Evolutionary conservation across 495 filamentous ascomycete genomes (phyloP).

Genomic region (Neurospora sp.): DNA sequence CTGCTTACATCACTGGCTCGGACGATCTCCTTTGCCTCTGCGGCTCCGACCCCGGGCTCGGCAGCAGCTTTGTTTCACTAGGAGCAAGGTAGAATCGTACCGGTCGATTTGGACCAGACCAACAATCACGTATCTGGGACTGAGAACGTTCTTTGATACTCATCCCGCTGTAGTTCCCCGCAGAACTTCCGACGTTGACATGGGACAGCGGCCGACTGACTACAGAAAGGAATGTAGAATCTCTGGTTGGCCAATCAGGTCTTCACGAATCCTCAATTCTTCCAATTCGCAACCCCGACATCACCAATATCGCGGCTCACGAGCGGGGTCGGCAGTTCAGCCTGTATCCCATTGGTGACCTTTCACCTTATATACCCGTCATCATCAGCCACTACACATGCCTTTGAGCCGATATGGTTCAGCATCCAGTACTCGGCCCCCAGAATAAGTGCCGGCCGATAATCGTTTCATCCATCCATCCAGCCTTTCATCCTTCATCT

Average conservation of each 20-base stretch:
- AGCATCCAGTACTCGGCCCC: not conserved
- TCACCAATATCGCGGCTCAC: slow-evolving; percentile 4
- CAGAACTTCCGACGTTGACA: not conserved
- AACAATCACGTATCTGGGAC: not conserved
- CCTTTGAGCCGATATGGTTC: not conserved
- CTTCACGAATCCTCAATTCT: no score
- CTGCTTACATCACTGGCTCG: not conserved
- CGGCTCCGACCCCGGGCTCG: no score
- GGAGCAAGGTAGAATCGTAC: no score
- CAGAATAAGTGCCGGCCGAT: slow-evolving; percentile 6
- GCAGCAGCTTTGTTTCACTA: not conserved
- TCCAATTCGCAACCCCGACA: not conserved
- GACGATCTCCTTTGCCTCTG: no score
- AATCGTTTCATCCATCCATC: no score
- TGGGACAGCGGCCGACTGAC: not conserved
- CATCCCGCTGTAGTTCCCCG: not conserved
- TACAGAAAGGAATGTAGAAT: not conserved
- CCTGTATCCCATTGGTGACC: slow-evolving; percentile 5
- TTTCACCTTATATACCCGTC: not conserved
- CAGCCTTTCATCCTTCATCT: no score
- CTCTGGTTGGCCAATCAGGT: not conserved
- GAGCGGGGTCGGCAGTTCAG: slow-evolving; percentile 16
- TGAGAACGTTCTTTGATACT: not conserved
- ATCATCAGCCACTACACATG: not conserved
- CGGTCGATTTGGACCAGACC: no score